Evolutionary conservation across 1,139 yeast species (phyloP), one percentile per base, ranked within the genome.

Genomic region (Lodderomyces metapsilosis): DNA sequence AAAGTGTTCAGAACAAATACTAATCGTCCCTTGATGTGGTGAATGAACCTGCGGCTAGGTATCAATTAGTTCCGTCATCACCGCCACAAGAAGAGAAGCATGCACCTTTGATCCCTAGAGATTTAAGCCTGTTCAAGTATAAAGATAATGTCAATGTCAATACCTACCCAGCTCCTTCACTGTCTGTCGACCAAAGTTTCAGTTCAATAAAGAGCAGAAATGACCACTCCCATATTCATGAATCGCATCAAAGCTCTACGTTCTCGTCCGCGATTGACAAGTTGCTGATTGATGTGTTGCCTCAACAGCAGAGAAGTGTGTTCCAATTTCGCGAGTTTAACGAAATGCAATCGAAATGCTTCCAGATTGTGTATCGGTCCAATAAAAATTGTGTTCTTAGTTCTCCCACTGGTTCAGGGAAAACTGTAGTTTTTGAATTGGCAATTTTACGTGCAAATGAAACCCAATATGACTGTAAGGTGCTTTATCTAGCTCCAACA

Each of bases 341-440:
- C 47, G 57, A 52, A 41, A 75, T 78, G 79, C 83, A 78, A 53
- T 64, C 78, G 0, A 61, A 57, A 37, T 66, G 76, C 2, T 76
- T 73, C 46, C 43, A 58, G 1, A 25, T 44, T 0, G 46, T 76
- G 3, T 77, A 65, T 49, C 49, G 61, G 3, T 39, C 54, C 2
- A 51, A 58, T n/a, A 48, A 58, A 15, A 78, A 74, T 46, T 68
- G 75, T 46, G 74, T 78, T 1, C 59, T 78, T 11, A 67, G 78
- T 31, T 63, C 82, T 2, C 83, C 83, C 0, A 75, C 82, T 0
- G 82, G 83, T 0, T 74, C 82, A 1, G 82, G 83, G 0, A 78
- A 78, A 50, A 77, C 82, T 0, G 81, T 70, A 0, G 51, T 78
- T 3, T 76, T 76, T 49, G 82, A 78, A 51, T 50, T 78, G 30